A percentile compares a stretch with the other conserved stretches of the same genome.
These are phyloP conservation scores for Apiospora arundinis DNA, from an alignment of 2,329 filamentous ascomycete genomes.

Conservation along the genomic window DNA sequence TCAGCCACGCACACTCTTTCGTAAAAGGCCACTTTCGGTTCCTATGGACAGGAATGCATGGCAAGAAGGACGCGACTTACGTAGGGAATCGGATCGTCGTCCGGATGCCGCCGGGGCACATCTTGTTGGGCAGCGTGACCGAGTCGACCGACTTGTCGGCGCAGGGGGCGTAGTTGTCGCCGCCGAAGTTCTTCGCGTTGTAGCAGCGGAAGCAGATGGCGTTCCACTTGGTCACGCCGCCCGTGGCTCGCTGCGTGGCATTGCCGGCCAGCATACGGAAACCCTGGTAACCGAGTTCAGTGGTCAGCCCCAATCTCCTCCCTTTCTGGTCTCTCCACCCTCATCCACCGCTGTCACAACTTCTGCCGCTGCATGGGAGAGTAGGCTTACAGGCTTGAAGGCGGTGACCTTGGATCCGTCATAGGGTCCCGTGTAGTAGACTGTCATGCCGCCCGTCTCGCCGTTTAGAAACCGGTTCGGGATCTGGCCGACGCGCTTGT, in stretches of 20 bases:
- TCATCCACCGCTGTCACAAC: no score
- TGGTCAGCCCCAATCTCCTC: neutral
- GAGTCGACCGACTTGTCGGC: conserved; percentile 46
- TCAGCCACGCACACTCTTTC: no score
- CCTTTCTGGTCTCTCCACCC: neutral
- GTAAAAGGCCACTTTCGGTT: no score
- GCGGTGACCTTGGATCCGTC: conserved; percentile 46
- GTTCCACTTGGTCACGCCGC: conserved; percentile 28
- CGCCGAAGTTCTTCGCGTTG: conserved; percentile 38
- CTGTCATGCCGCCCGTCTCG: conserved; percentile 37
- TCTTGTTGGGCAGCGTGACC: conserved; percentile 54
- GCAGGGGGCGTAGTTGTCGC: conserved; percentile 34
- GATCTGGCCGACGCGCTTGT: conserved; percentile 37
- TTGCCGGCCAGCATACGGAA: conserved; percentile 56
- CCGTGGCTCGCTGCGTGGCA: conserved; percentile 32
- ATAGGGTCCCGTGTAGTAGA: conserved; percentile 38
- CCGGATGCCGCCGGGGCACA: conserved; percentile 55
- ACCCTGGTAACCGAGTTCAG: conserved; percentile 35
- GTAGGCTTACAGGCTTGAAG: no score
- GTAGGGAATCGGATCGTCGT: conserved; percentile 61
- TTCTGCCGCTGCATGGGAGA: no score
- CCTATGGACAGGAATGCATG: no score
- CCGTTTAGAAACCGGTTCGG: conserved; percentile 33
- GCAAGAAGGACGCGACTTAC: conserved; percentile 38
- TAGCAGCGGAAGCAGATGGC: conserved; percentile 47